Evolutionary conservation across 164 flowering plant species (phyloP).

Genomic region (Vitis rupestris): DNA sequence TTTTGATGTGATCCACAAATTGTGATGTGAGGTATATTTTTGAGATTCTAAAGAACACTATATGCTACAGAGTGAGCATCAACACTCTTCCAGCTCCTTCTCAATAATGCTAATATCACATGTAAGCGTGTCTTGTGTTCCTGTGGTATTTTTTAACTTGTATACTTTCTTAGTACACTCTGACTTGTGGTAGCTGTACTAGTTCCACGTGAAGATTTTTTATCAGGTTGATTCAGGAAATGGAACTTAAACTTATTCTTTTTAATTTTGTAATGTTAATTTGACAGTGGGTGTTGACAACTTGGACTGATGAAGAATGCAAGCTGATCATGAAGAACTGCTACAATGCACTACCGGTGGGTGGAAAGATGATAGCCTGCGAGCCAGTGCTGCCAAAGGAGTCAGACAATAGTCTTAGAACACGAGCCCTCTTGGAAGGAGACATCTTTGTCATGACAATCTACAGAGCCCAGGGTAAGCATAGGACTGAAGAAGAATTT

Average conservation of each 20-base stretch:
- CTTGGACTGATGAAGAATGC: slow-evolving; percentile 80
- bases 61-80: no score
- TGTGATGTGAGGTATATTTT: no score
- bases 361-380: slow-evolving; percentile 75
- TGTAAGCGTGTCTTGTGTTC: no score
- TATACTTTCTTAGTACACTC: no score
- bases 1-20: no score
- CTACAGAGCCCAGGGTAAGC: slow-evolving; percentile 64
- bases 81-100: no score
- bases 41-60: no score
- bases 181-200: no score
- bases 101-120: no score
- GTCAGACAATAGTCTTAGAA: slow-evolving; percentile 61
- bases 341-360: slow-evolving; percentile 54
- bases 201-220: background rate
- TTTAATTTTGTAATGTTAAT: background rate
- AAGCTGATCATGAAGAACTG: slow-evolving; percentile 63
- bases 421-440: slow-evolving; percentile 60
- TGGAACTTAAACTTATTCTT: no score
- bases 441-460: slow-evolving; percentile 80
- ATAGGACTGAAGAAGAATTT: slow-evolving; percentile 63
- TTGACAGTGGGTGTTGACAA: slow-evolving; percentile 65
- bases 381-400: slow-evolving; percentile 65
- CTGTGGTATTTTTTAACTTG: no score
- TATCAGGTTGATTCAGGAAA: background rate